These are phyloP conservation scores for Larix kaempferi DNA, from an alignment of 75 land plant species.

Conservation along the genomic window DNA sequence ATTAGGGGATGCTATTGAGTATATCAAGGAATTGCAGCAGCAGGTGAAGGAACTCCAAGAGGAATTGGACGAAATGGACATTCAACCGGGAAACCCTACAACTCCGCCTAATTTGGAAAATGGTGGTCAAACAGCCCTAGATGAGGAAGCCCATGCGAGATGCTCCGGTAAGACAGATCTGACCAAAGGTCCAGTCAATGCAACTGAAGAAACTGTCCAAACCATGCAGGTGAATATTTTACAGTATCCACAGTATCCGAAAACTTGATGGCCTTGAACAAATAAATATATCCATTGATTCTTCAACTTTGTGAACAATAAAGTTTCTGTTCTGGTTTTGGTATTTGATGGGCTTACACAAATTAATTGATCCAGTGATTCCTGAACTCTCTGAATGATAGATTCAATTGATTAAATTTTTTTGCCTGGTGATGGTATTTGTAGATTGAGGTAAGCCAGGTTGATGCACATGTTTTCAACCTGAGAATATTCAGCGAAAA, in stretches of 20 bases:
- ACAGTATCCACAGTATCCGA: background rate
- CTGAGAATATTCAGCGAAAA: slow-evolving; percentile 63
- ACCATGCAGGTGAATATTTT: slow-evolving; percentile 39
- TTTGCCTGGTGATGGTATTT: slow-evolving; percentile 4
- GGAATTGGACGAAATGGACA: slow-evolving; percentile 56
- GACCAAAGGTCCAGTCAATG: slow-evolving; percentile 15
- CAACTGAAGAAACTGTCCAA: slow-evolving; percentile 27
- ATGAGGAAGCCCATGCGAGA: slow-evolving; percentile 13
- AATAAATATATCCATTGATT: too few species aligned
- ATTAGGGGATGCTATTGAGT: slow-evolving; percentile 92
- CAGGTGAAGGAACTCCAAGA: slow-evolving; percentile 82
- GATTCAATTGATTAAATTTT: background rate
- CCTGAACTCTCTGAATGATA: too few species aligned
- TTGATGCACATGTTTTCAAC: slow-evolving; percentile 47
- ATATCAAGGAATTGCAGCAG: slow-evolving; percentile 79
- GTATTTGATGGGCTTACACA: too few species aligned
- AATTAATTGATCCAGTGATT: too few species aligned
- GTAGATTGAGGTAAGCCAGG: slow-evolving; percentile 80
- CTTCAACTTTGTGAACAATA: too few species aligned
- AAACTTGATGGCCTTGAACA: too few species aligned
- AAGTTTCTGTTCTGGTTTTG: too few species aligned
- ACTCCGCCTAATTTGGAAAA: slow-evolving; percentile 21
- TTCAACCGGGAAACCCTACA: slow-evolving; percentile 14
- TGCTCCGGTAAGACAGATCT: slow-evolving; percentile 23
- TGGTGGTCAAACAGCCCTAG: slow-evolving; percentile 10